Evolutionary conservation across 352 stramenopile species (phyloP).

Genomic region (Globisporangium nagaii): DNA sequence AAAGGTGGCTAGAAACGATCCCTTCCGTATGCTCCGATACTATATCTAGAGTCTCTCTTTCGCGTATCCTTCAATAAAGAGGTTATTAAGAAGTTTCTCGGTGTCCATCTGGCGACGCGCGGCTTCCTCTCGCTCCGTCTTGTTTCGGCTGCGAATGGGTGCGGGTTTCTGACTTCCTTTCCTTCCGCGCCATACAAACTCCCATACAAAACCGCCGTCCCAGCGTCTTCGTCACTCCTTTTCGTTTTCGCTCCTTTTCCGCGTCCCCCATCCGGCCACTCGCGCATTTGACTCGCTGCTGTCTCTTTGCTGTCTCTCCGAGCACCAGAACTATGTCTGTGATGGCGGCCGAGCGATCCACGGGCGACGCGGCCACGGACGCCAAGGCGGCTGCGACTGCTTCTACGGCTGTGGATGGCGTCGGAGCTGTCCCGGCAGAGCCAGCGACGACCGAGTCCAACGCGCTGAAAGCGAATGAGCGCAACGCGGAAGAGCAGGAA

Average conservation of each 20-base stretch:
- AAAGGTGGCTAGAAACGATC: background rate
- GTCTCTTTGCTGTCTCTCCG: background rate
- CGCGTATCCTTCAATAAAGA: no score
- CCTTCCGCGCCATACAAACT: constrained; percentile 4
- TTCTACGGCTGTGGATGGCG: background rate
- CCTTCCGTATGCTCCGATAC: no score
- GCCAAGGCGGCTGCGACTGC: background rate
- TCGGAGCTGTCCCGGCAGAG: background rate
- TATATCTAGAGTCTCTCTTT: no score
- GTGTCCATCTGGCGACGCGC: background rate
- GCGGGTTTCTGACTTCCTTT: background rate
- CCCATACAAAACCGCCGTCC: constrained; percentile 1
- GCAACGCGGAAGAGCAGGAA: background rate
- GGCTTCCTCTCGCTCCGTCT: no score
- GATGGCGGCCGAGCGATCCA: constrained; percentile 4
- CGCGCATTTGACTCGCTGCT: background rate
- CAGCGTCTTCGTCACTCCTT: background rate
- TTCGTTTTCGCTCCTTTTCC: background rate
- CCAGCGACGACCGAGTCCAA: background rate
- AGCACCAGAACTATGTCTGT: constrained; percentile 9
- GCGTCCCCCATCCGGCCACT: no score
- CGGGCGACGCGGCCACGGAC: background rate
- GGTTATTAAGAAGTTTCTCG: background rate
- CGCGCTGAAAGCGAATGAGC: constrained; percentile 1
- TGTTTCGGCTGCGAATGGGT: background rate